Conservation (phyloP, 1,139 yeast species). For the Candida sp. region DNA sequence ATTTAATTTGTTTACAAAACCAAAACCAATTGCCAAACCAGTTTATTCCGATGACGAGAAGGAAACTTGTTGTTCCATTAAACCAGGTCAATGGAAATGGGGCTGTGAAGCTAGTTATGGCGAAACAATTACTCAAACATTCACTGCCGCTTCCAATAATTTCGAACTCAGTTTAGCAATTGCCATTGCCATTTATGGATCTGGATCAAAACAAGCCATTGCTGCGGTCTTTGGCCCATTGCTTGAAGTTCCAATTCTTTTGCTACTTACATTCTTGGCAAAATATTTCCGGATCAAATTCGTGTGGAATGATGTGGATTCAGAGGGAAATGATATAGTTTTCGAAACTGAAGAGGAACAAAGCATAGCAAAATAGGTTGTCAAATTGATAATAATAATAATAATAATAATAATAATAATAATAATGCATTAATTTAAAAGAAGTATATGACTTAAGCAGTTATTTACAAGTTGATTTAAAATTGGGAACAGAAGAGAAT, state of each 20-base stretch:
- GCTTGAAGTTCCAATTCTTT: conserved; percentile 51
- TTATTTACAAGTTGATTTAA: not conserved
- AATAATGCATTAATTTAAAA: too few species aligned
- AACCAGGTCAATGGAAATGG: conserved; percentile 14
- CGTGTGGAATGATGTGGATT: conserved; percentile 21
- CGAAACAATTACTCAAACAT: conserved; percentile 41
- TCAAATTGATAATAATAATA: too few species aligned
- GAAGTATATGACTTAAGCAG: too few species aligned
- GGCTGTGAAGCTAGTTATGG: conserved; percentile 32
- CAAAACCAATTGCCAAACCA: conserved; percentile 22
- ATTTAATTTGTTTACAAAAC: conserved; percentile 22
- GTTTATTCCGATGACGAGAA: conserved; percentile 8
- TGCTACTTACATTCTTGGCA: conserved; percentile 41
- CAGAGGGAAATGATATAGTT: conserved; percentile 3
- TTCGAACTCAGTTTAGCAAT: conserved; percentile 52
- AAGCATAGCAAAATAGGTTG: conserved; percentile 10
- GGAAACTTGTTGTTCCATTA: not conserved
- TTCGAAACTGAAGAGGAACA: not conserved
- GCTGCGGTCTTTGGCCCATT: conserved; percentile 64
- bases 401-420: too few species aligned
- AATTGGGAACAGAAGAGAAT: not conserved
- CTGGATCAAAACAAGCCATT: conserved; percentile 50
- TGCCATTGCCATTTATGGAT: conserved; percentile 52
- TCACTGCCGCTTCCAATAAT: conserved; percentile 59
- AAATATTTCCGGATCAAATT: conserved; percentile 23